phyloP scores from a whole-genome alignment of 2,329 filamentous ascomycete genomes.

The Phaeosphaeriaceae sp. region DNA sequence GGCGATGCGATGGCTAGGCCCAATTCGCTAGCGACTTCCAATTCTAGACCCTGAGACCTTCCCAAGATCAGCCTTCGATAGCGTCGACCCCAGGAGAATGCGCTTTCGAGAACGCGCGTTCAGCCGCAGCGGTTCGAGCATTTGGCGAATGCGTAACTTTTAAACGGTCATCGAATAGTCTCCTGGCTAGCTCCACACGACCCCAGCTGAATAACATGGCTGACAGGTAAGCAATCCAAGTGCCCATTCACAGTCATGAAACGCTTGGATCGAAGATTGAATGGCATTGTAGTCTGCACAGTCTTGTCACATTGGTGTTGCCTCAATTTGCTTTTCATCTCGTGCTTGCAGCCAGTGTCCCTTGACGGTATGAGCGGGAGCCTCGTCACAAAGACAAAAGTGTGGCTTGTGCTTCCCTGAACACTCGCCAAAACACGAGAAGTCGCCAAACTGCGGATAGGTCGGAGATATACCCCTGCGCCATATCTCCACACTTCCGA shows the following conservation, averaged over 20 bases:
- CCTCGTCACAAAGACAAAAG: not conserved
- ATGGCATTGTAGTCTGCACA: not conserved
- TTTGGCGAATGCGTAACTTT: constrained; percentile 1
- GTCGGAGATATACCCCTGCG: constrained; percentile 10
- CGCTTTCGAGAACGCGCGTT: constrained; percentile 5
- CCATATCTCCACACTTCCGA: constrained; percentile 8
- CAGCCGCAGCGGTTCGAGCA: constrained; percentile 1
- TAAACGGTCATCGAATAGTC: not conserved
- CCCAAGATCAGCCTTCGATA: constrained; percentile 14
- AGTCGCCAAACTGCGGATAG: constrained; percentile 17
- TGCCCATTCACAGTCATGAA: not conserved
- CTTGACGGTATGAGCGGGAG: not conserved
- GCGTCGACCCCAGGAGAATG: constrained; percentile 8
- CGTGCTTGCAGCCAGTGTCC: not conserved
- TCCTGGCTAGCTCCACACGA: not conserved
- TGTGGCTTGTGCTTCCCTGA: constrained; percentile 3
- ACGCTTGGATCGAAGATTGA: not conserved
- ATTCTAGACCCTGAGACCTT: constrained; percentile 10
- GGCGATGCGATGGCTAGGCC: constrained; percentile 1
- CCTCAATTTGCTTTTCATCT: not conserved
- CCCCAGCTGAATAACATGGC: not conserved
- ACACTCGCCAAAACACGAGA: constrained; percentile 16
- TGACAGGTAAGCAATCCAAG: not conserved
- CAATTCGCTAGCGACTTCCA: constrained; percentile 1
- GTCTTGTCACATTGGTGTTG: not conserved